Evolutionary conservation across 129 eudicot genomes (phyloP).

Genomic region (Gnaphalium uliginosum): DNA sequence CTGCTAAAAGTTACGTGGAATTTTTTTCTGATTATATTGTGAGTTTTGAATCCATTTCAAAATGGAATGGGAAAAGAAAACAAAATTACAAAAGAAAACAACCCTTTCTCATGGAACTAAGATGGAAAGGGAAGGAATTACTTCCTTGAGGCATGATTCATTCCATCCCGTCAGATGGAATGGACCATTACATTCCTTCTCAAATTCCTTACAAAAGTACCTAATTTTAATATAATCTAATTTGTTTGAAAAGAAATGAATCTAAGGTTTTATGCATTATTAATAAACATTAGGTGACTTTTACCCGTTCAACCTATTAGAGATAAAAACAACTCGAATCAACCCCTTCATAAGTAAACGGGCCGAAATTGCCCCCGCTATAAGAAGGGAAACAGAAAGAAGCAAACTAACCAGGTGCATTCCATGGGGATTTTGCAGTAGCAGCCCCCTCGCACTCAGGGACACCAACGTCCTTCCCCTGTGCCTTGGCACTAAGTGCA

Average conservation of each 20-base stretch:
- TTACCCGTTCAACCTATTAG: not conserved
- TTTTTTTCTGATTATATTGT: too few relatives aligned
- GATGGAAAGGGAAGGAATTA: not conserved
- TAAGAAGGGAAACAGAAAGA: not conserved
- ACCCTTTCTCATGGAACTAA: not conserved
- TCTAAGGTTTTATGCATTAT: not conserved
- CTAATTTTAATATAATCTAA: too few relatives aligned
- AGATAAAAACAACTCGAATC: not conserved
- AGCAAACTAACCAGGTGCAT: constrained; percentile 77
- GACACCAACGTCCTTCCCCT: constrained; percentile 90
- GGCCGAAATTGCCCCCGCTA: not conserved
- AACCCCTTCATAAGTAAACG: not conserved
- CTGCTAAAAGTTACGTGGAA: not conserved
- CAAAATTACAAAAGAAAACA: too few relatives aligned
- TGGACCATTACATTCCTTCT: not conserved
- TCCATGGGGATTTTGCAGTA: constrained; percentile 97
- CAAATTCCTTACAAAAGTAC: not conserved
- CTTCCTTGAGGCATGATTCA: not conserved
- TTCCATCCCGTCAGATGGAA: not conserved
- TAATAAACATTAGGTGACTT: not conserved
- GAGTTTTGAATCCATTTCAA: not conserved
- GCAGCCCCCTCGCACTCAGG: constrained; percentile 99
- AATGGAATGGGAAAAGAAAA: not conserved
- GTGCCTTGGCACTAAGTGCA: constrained; percentile 84
- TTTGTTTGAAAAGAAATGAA: too few relatives aligned